These are phyloP conservation scores for Podospora pseudopauciseta DNA, from an alignment of 495 filamentous ascomycete genomes.

Conservation along the genomic window DNA sequence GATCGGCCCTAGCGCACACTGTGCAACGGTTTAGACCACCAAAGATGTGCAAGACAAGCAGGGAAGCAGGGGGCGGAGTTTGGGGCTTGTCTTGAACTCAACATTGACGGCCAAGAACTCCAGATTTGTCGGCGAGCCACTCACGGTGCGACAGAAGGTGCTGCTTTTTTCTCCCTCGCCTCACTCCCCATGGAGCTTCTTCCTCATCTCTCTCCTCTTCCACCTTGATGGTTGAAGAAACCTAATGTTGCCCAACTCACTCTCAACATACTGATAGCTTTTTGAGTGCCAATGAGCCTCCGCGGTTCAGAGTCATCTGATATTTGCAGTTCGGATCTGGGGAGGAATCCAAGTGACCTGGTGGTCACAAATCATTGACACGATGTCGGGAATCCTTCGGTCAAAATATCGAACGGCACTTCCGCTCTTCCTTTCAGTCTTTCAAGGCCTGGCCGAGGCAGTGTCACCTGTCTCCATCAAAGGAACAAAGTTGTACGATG, in stretches of 20 bases:
- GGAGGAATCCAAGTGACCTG: background rate
- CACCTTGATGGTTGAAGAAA: background rate
- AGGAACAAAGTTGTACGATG: slow-evolving; percentile 77
- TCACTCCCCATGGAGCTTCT: background rate
- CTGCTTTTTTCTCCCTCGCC: background rate
- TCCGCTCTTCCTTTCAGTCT: background rate
- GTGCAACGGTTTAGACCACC: background rate
- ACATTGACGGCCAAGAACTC: background rate
- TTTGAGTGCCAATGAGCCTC: background rate
- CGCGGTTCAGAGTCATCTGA: background rate
- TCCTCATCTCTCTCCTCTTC: background rate
- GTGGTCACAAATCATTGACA: background rate
- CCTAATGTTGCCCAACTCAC: background rate
- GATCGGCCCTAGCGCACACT: background rate
- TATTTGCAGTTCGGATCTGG: background rate
- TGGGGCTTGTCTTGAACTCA: background rate
- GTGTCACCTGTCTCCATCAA: slow-evolving; percentile 17
- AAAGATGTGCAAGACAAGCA: background rate
- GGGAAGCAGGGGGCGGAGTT: background rate
- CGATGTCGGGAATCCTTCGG: background rate
- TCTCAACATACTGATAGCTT: background rate
- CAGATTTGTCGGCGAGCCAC: background rate
- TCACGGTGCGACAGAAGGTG: background rate
- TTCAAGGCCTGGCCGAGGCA: background rate
- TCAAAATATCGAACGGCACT: background rate